Evolutionary conservation across 768 basidiomycete genomes (phyloP), one percentile per base, ranked within the genome.

Genomic region (Gymnopilus junonius): DNA sequence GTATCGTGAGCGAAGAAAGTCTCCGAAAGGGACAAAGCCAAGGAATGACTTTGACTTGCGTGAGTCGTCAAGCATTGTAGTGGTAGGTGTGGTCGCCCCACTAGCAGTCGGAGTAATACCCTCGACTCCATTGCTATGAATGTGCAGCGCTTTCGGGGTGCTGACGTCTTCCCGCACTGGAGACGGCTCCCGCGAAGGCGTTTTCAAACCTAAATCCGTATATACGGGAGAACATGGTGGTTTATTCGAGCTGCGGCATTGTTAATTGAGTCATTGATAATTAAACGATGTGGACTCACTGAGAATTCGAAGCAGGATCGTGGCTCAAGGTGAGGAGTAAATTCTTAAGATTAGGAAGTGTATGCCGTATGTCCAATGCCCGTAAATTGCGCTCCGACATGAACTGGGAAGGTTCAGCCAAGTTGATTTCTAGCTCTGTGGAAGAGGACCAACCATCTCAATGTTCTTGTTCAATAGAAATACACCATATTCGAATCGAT

Each of bases 401-500:
- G 56, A 97, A 85, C 95, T 98, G 70, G 20, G 40, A 62, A 53
- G 43, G 45, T 27, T 68, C 51, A 63, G 67, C 43, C 70, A 48
- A 54, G 32, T 20, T 20, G 42, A 21, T 39, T 32, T 15, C n/a
- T 42, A 51, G 29, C 32, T 42, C 54, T 27, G 50, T 46, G 46
- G 29, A 42, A 43, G 25, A 25, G 66, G 5, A 63, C 83, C 64
- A 66, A 96, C 95, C 85, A 95, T 82, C 79, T 99, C 97, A 67
- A 99, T 95, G 75, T 99, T 84, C 76, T 99, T 99, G 80, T 99
- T 99, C 32, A 99, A 81, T 42, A 99, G 77, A 75, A 95, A 99
- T 4, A 99, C 97, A 3, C 90, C 97, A 79, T 99, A 99, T 75
- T 99, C 97, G 71, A 97, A 99, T 25, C 97, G 85, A 77, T 98